These are phyloP conservation scores for Collybiopsis luxurians DNA, from an alignment of 768 basidiomycete genomes.

Conservation along the genomic window DNA sequence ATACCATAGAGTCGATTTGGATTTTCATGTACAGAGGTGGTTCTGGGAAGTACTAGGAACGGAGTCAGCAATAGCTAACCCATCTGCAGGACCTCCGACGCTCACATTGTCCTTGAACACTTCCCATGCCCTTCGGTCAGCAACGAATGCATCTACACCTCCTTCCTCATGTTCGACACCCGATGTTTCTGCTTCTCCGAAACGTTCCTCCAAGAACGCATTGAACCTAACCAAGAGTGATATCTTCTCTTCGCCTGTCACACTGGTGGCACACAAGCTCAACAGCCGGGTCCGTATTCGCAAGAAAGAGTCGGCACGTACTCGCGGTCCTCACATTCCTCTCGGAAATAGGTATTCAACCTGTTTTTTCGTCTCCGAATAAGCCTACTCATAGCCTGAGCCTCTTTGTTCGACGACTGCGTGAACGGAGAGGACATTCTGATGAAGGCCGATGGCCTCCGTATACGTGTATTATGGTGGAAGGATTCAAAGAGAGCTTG, in stretches of 20 bases:
- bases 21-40: background rate
- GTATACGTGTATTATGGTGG: too few species aligned
- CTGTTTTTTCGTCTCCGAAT: conserved; percentile 3
- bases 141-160: background rate
- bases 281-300: background rate
- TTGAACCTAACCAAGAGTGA: background rate
- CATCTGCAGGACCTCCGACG: background rate
- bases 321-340: background rate
- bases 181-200: background rate
- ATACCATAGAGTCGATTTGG: too few species aligned
- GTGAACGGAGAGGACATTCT: background rate
- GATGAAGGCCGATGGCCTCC: too few species aligned
- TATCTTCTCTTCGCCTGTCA: background rate
- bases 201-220: background rate
- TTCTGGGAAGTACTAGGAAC: background rate
- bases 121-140: background rate
- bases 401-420: conserved; percentile 26
- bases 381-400: background rate
- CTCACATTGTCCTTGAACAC: background rate
- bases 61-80: too few species aligned
- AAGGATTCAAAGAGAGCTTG: too few species aligned
- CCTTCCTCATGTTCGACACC: background rate
- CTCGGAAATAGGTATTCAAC: background rate
- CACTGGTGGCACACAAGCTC: background rate
- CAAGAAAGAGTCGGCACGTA: too few species aligned